Evolutionary conservation across 805 yeast genomes (phyloP).

Genomic region (Teunomyces lycoperdinae): DNA sequence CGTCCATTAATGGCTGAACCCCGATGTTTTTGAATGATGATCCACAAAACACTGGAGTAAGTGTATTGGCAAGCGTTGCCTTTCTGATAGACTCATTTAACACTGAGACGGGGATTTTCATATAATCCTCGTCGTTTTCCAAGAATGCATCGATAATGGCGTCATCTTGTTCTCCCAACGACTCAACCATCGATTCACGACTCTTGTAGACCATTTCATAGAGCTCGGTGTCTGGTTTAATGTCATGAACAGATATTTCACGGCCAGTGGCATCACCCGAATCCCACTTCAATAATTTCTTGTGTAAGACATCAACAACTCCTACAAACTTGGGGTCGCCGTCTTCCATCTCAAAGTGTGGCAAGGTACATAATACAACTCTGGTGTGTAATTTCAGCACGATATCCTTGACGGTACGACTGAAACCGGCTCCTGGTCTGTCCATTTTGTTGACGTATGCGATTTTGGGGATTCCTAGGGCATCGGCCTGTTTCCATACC

Average conservation of each 20-base stretch:
- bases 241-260: conserved; percentile 45
- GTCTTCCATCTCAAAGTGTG: conserved; percentile 49
- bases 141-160: conserved; percentile 71
- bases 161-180: conserved; percentile 82
- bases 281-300: conserved; percentile 57
- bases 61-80: conserved; percentile 55
- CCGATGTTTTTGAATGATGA: conserved; percentile 91
- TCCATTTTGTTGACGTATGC: conserved; percentile 94
- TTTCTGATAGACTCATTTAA: conserved; percentile 61
- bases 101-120: conserved; percentile 53
- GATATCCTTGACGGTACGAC: conserved; percentile 84
- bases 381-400: conserved; percentile 71
- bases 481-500: conserved; percentile 87
- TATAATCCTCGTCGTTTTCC: conserved; percentile 66
- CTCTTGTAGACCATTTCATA: conserved; percentile 52
- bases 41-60: conserved; percentile 87
- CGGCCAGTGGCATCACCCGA: conserved; percentile 47
- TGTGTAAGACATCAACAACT: conserved; percentile 69
- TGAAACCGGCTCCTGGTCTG: conserved; percentile 91
- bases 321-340: conserved; percentile 56
- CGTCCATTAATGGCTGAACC: conserved; percentile 90
- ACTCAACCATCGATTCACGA: conserved; percentile 77
- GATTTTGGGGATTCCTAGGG: conserved; percentile 66
- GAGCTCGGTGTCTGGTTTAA: conserved; percentile 29
- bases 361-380: conserved; percentile 73